phyloP scores from a whole-genome alignment of 495 filamentous ascomycete genomes.

The Hypoxylon rickii region DNA sequence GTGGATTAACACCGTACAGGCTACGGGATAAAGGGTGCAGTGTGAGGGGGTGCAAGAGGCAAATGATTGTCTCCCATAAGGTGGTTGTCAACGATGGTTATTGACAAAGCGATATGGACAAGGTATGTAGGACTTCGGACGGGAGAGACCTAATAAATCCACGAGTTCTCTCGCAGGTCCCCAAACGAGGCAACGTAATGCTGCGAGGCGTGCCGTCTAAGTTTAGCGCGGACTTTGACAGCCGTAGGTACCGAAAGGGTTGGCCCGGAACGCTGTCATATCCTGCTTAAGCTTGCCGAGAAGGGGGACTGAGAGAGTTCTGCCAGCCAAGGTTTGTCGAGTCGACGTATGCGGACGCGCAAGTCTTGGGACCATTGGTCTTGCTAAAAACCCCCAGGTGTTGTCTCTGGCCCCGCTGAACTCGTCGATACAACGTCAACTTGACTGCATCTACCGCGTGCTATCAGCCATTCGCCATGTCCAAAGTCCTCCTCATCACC shows the following conservation, averaged over 20 bases:
- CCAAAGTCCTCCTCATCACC: slow-evolving; percentile 61
- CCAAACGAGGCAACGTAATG: slow-evolving; percentile 11
- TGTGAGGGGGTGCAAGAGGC: not conserved
- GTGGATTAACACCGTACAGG: not conserved
- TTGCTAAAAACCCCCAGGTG: slow-evolving; percentile 5
- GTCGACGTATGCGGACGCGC: slow-evolving; percentile 19
- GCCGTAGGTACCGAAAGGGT: slow-evolving; percentile 17
- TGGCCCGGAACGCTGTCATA: slow-evolving; percentile 6
- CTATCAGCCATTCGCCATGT: slow-evolving; percentile 27
- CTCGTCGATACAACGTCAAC: not conserved
- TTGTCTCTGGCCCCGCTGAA: slow-evolving; percentile 4
- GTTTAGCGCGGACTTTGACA: slow-evolving; percentile 15
- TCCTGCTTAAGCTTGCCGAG: slow-evolving; percentile 7
- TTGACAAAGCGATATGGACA: slow-evolving; percentile 9
- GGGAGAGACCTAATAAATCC: slow-evolving; percentile 29
- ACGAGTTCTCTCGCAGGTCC: slow-evolving; percentile 16
- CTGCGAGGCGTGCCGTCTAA: slow-evolving; percentile 12
- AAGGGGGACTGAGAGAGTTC: not conserved
- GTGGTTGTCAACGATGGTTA: slow-evolving; percentile 7
- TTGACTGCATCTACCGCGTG: too few relatives aligned
- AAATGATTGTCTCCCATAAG: slow-evolving; percentile 11
- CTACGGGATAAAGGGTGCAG: not conserved
- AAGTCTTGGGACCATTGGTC: not conserved
- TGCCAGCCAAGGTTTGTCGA: slow-evolving; percentile 8
- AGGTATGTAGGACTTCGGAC: slow-evolving; percentile 26